Evolutionary conservation across 2,329 filamentous ascomycete species (phyloP).

Genomic region (Mycosphaerella sp.): DNA sequence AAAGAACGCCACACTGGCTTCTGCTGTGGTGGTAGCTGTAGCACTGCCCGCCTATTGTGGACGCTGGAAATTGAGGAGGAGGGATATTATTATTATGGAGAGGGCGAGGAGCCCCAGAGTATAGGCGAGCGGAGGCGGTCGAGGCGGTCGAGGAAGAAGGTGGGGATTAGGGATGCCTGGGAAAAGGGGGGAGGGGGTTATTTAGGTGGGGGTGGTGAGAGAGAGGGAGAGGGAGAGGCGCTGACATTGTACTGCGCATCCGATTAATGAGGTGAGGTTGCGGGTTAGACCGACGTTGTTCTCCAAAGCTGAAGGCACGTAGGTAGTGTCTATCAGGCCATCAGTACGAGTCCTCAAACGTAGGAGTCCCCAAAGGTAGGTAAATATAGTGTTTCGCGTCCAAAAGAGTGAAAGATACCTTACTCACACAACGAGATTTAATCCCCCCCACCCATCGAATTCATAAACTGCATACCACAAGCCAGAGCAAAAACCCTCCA

Average conservation of each 20-base stretch:
- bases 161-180: conserved; percentile 38
- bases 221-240: conserved; percentile 40
- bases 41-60: conserved; percentile 29
- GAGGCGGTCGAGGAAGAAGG: conserved; percentile 42
- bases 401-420: no score
- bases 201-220: conserved; percentile 39
- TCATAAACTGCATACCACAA: conserved; percentile 29
- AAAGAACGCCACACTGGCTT: conserved; percentile 47
- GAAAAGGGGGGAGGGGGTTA: no score
- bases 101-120: conserved; percentile 36
- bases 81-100: conserved; percentile 38
- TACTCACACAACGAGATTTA: conserved; percentile 37
- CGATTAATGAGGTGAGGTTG: conserved; percentile 44
- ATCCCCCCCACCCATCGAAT: conserved; percentile 30
- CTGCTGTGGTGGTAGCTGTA: conserved; percentile 31
- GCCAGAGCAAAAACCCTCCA: conserved; percentile 35
- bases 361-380: no score
- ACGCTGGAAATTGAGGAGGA: conserved; percentile 41
- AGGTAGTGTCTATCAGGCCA: conserved; percentile 34
- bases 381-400: no score
- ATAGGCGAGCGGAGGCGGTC: conserved; percentile 33
- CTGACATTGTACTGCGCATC: conserved; percentile 41
- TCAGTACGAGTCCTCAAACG: no score
- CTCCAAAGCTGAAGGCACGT: conserved; percentile 42
- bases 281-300: conserved; percentile 43